phyloP scores from a whole-genome alignment of 441 rosid genomes.

The Jatropha podagrica region DNA sequence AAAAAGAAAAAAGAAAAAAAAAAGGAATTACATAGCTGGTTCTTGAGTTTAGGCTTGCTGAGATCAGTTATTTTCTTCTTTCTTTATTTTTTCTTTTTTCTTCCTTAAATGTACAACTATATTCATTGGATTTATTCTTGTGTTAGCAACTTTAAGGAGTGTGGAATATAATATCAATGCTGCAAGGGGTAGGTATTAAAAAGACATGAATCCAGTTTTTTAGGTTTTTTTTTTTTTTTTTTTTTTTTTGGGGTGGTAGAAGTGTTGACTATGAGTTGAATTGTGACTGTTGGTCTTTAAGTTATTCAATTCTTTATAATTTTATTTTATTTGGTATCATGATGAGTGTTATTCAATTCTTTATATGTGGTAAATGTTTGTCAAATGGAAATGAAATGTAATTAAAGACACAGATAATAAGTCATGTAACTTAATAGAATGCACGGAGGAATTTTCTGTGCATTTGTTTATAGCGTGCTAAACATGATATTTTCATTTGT shows the following conservation, averaged over 20 bases:
- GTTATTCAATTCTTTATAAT: too few species aligned
- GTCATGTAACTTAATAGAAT: too few species aligned
- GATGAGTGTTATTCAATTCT: too few species aligned
- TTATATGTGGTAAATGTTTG: too few species aligned
- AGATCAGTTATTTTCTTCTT: constrained; percentile 32
- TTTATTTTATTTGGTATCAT: too few species aligned
- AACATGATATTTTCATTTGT: too few species aligned
- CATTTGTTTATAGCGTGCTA: too few species aligned
- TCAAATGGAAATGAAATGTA: too few species aligned
- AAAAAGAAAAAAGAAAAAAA: constrained; percentile 17
- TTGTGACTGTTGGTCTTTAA: neutral
- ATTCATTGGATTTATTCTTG: constrained; percentile 73
- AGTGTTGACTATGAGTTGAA: neutral
- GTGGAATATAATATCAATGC: constrained; percentile 34
- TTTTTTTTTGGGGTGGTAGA: neutral
- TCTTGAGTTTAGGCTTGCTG: constrained; percentile 40
- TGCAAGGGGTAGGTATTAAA: constrained; percentile 21
- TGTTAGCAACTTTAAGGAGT: constrained; percentile 38
- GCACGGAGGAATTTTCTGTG: too few species aligned
- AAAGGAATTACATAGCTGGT: constrained; percentile 37
- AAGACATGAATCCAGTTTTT: constrained; percentile 6
- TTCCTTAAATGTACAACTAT: constrained; percentile 26
- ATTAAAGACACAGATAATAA: too few species aligned
- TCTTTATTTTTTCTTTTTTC: neutral
- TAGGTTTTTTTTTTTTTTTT: too few species aligned